Evolutionary conservation across 805 yeast genomes (phyloP), one percentile per base, ranked within the genome.

Genomic region (Cyberlindnera euphorbiae): DNA sequence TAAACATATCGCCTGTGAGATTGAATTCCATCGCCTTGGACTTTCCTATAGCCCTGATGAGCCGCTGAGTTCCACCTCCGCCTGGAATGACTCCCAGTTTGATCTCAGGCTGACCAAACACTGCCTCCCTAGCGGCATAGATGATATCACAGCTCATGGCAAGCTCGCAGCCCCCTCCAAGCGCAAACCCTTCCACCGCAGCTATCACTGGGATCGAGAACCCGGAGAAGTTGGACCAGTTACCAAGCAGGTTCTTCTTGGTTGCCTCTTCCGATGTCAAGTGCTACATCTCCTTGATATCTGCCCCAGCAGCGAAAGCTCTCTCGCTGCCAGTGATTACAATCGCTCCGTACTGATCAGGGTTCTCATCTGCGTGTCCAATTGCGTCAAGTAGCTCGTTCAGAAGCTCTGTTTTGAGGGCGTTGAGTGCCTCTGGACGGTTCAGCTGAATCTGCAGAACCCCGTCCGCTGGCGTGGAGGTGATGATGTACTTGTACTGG

Each of bases 151-250:
- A 49, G 56, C 63, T 58, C 77, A 73, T 70, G 15, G 78, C 77
- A 26, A 73, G 52, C 49, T 73, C 79, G 41, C 74, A 71, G 15
- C 78, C 79, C 14, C 79, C 79, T 18, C 79, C 79, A 10, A 73
- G 62, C 11, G 77, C 77, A 44, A 54, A 71, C 9, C 79, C 79
- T 43, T 67, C 69, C 26, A 73, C 76, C 4, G 77, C 79, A 15
- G 75, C 74, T 34, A 73, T 63, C 27, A 73, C 50, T n/a, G 79
- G 79, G 53, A 71, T 66, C 40, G 58, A 56, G 42, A 64, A 53
- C 17, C 44, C 39, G 13, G 62, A 52, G 22, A 69, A 53, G 26
- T 62, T 59, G 16, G 62, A 50, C 73, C 75, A 68, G 34, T 53
- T 47, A 23, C 58, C 62, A 29, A 69, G 56, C 47, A 62, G 66